Conservation (phyloP, 148 eudicot species). For the Mesembryanthemum crystallinum region DNA sequence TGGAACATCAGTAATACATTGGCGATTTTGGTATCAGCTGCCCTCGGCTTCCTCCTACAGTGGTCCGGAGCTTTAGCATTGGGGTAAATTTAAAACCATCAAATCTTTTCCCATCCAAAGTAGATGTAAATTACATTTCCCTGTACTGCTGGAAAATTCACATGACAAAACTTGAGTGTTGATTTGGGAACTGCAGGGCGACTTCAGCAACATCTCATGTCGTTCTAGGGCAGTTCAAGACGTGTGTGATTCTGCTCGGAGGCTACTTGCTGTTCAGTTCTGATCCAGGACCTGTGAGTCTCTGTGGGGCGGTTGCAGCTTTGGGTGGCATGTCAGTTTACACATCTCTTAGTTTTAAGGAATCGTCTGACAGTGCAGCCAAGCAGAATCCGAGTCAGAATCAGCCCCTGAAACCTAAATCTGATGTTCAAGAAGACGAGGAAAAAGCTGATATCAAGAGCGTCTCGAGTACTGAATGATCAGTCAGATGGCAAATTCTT, state of each 20-base stretch:
- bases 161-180: not conserved
- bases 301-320: conserved; percentile 69
- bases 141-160: not conserved
- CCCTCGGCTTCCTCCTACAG: conserved; percentile 79
- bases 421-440: conserved; percentile 38
- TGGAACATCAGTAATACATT: conserved; percentile 58
- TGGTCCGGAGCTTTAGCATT: conserved; percentile 94
- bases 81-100: conserved; percentile 42
- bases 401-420: conserved; percentile 41
- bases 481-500: not conserved
- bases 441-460: conserved; percentile 36
- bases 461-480: conserved; percentile 34
- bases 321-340: conserved; percentile 81
- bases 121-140: no score
- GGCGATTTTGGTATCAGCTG: conserved; percentile 62
- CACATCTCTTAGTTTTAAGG: conserved; percentile 58
- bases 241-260: conserved; percentile 77
- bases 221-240: conserved; percentile 85
- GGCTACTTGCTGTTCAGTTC: conserved; percentile 71
- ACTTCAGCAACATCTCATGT: conserved; percentile 93
- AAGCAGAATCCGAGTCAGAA: conserved; percentile 38
- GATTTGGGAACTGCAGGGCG: conserved; percentile 48
- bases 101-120: no score
- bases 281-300: conserved; percentile 75
- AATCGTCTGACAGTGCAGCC: conserved; percentile 27